phyloP scores from a whole-genome alignment of 2,329 filamentous ascomycete species.

The Botryotinia narcissicola region DNA sequence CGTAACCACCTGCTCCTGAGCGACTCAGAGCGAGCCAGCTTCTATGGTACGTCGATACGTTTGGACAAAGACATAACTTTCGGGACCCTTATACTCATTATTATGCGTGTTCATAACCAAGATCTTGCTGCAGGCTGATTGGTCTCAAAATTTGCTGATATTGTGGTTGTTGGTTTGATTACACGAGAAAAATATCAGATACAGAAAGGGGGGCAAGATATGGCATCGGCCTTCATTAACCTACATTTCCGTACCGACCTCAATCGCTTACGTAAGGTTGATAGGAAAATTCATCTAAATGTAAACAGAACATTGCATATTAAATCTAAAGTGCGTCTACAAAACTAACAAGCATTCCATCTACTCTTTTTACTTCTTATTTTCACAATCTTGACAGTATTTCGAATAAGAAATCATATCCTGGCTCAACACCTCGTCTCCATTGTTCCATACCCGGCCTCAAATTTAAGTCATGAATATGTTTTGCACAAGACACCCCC shows the following conservation, averaged over 20 bases:
- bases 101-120: background rate
- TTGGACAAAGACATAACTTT: background rate
- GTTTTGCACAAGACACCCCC: background rate
- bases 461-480: constrained; percentile 11
- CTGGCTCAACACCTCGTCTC: background rate
- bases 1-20: background rate
- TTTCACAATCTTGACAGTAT: background rate
- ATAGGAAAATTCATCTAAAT: background rate
- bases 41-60: background rate
- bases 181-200: background rate
- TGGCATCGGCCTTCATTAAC: background rate
- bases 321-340: background rate
- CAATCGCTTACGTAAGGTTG: background rate
- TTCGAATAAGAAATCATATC: constrained; percentile 1
- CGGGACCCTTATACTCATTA: background rate
- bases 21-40: background rate
- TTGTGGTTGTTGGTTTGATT: background rate
- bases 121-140: background rate
- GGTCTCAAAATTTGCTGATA: background rate
- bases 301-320: background rate
- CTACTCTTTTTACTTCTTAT: background rate
- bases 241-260: background rate
- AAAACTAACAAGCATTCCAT: background rate
- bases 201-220: background rate
- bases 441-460: background rate